Percentiles rank a stretch among this genome's conserved stretches.
Conservation (phyloP, 2,329 filamentous ascomycete species). For the Ophiosphaerella herpotricha region DNA sequence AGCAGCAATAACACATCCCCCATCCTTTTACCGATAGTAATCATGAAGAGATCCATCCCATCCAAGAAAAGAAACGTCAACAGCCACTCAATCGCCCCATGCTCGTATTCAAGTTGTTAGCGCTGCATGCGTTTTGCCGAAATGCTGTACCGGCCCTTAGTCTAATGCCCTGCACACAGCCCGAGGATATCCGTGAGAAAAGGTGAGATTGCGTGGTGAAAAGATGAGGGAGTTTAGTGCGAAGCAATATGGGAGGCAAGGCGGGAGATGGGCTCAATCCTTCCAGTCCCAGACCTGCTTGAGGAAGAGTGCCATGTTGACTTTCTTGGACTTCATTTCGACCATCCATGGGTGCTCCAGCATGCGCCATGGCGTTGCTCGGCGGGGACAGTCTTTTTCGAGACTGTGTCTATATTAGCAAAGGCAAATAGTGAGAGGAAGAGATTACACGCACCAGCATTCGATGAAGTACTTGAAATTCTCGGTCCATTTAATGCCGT, state of each 20-base stretch:
- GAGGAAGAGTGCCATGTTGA: conserved; percentile 96
- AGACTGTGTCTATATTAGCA: conserved; percentile 62
- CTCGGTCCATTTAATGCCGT: conserved; percentile 90
- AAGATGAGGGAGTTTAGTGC: not conserved
- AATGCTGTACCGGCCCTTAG: conserved; percentile 9
- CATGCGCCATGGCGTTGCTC: conserved; percentile 98
- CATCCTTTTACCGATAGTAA: not conserved
- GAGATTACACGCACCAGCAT: conserved; percentile 77
- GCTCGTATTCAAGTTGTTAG: conserved; percentile 9
- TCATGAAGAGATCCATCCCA: not conserved
- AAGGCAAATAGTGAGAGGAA: not conserved
- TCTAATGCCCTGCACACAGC: conserved; percentile 44
- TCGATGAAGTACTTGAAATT: conserved; percentile 99
- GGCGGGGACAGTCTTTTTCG: conserved; percentile 85
- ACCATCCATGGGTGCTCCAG: conserved; percentile 98
- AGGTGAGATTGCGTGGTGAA: conserved; percentile 1
- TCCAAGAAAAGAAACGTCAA: not conserved
- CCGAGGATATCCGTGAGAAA: conserved; percentile 29
- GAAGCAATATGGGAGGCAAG: conserved; percentile 6
- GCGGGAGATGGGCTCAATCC: conserved; percentile 52
- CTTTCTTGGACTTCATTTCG: conserved; percentile 93
- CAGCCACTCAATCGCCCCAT: not conserved
- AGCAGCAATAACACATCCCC: no score
- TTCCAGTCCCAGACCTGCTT: conserved; percentile 98
- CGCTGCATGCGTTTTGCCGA: not conserved